Percentiles rank a stretch among this genome's conserved stretches.
Conservation (phyloP, 352 stramenopile genomes). For the Pythium sp. region DNA sequence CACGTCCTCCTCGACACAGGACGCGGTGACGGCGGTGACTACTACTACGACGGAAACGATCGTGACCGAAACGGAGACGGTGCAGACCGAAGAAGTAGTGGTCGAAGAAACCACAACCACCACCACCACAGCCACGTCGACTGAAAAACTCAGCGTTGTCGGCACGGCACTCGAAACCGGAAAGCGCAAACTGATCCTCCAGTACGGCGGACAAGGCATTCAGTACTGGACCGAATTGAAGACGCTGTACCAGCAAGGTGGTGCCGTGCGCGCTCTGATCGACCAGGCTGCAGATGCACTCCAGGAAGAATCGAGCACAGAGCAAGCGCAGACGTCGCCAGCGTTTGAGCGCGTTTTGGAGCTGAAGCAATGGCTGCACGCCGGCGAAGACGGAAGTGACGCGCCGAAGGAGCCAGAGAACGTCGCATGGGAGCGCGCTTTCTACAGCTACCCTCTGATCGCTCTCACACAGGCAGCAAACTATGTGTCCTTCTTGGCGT, state of each 20-base stretch:
- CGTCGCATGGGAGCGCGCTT: conserved; percentile 36
- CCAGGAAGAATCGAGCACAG: conserved; percentile 43
- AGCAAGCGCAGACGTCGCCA: conserved; percentile 35
- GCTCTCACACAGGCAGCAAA: conserved; percentile 73
- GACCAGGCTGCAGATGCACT: conserved; percentile 41
- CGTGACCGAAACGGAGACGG: neutral
- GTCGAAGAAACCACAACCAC: neutral
- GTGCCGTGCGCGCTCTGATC: conserved; percentile 39
- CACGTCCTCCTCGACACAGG: neutral
- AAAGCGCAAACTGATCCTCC: conserved; percentile 33
- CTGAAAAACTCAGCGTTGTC: neutral
- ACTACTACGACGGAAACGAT: neutral
- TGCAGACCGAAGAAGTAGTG: too few relatives aligned
- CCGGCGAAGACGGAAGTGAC: conserved; percentile 16
- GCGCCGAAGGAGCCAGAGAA: neutral
- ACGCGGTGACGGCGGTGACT: neutral
- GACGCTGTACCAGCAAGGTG: conserved; percentile 36
- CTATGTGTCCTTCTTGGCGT: conserved; percentile 70
- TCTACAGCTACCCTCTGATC: conserved; percentile 80
- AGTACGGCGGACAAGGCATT: conserved; percentile 73
- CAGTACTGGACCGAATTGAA: conserved; percentile 67
- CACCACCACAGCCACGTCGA: neutral
- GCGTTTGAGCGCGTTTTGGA: conserved; percentile 51
- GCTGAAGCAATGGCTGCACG: conserved; percentile 50
- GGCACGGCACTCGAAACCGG: neutral